Percentiles rank a stretch among this genome's conserved stretches.
Evolutionary conservation across 2,329 filamentous ascomycete species (phyloP).

Genomic region (Penicillium sp.): DNA sequence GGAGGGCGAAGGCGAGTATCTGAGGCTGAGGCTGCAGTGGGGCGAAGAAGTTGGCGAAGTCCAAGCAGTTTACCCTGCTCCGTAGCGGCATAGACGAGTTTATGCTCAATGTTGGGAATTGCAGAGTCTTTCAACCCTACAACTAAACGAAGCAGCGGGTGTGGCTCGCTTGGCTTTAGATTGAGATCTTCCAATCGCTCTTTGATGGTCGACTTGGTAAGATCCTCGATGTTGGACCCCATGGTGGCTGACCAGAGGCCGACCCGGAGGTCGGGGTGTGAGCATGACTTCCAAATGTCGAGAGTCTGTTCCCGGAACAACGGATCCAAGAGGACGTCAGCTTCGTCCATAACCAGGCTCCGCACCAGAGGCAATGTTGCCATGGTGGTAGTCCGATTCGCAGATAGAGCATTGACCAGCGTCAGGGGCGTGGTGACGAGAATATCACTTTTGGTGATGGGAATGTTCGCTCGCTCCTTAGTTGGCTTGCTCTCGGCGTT

Average conservation of each 20-base stretch:
- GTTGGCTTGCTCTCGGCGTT: conserved; percentile 25
- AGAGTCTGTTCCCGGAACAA: conserved; percentile 87
- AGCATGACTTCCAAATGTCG: conserved; percentile 76
- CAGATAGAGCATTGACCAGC: conserved; percentile 68
- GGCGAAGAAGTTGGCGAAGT: conserved; percentile 82
- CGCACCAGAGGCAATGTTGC: conserved; percentile 62
- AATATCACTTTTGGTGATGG: conserved; percentile 69
- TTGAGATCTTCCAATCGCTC: conserved; percentile 43
- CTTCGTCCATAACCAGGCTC: conserved; percentile 83
- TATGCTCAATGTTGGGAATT: conserved; percentile 86
- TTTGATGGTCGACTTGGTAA: conserved; percentile 66
- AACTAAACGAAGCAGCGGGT: conserved; percentile 71
- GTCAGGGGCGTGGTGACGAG: conserved; percentile 76
- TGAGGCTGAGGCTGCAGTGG: conserved; percentile 53
- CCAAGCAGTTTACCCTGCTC: conserved; percentile 92
- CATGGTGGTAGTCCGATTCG: conserved; percentile 43
- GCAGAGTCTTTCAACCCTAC: conserved; percentile 96
- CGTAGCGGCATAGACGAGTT: conserved; percentile 83
- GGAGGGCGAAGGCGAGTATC: conserved; percentile 66
- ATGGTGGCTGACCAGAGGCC: conserved; percentile 97
- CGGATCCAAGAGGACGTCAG: conserved; percentile 86
- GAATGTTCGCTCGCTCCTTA: conserved; percentile 36
- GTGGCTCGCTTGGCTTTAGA: conserved; percentile 20
- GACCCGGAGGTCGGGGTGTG: conserved; percentile 63
- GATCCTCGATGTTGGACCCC: conserved; percentile 82